Percentiles rank a stretch among this genome's conserved stretches.
phyloP scores from a whole-genome alignment of 139 green algal genomes.

The Chlamydomonas eustigma region DNA sequence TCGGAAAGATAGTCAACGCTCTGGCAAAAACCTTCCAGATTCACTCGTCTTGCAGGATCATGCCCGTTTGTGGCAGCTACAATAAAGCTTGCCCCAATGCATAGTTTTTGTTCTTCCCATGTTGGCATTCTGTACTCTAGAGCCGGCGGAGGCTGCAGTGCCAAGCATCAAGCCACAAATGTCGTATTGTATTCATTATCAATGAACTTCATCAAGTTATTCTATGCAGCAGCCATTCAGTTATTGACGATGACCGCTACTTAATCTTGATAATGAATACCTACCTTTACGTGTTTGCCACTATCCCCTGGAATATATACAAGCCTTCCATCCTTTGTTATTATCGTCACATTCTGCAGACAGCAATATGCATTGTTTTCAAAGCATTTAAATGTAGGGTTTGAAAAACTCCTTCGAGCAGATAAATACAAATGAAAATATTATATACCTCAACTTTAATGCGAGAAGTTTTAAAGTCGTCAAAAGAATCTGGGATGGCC shows the following conservation, averaged over 20 bases:
- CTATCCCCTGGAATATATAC: background rate
- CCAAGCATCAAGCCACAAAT: background rate
- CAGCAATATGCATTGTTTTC: no score
- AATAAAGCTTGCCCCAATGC: conserved; percentile 64
- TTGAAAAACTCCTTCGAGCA: no score
- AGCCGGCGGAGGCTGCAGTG: background rate
- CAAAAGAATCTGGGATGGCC: no score
- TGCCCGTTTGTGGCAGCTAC: conserved; percentile 69
- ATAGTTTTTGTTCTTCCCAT: conserved; percentile 65
- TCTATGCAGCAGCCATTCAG: background rate
- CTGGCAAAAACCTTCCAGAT: conserved; percentile 72
- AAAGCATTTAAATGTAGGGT: no score
- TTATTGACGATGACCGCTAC: no score
- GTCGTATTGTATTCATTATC: background rate
- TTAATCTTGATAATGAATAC: background rate
- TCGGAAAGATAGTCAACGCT: conserved; percentile 33
- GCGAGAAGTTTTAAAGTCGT: no score
- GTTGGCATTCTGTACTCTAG: conserved; percentile 45
- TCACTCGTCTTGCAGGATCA: conserved; percentile 51
- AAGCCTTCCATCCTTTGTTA: background rate
- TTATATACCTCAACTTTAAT: no score
- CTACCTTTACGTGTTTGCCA: background rate
- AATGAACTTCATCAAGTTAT: background rate
- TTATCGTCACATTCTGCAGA: background rate
- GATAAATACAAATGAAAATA: no score